Conservation (phyloP, 805 yeast genomes). For the Myxozyma geophila region DNA sequence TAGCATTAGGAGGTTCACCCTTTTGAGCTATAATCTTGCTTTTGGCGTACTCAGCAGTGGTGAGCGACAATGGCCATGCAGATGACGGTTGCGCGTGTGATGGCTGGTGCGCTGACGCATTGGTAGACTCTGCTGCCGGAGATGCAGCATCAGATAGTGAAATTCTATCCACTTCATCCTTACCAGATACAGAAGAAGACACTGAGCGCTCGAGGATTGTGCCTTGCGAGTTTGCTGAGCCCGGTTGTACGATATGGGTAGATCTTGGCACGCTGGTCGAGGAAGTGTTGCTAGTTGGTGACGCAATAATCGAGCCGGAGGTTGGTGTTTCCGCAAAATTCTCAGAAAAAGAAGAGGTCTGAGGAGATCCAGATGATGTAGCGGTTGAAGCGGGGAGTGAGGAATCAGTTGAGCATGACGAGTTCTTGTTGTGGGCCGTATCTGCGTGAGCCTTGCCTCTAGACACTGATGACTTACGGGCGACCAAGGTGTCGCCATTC, state of each 20-base stretch:
- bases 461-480: no score
- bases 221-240: neutral
- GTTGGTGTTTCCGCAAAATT: neutral
- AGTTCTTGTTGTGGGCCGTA: conserved; percentile 1
- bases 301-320: neutral
- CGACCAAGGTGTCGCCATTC: neutral
- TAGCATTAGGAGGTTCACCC: neutral
- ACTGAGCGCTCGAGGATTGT: neutral
- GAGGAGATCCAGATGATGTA: neutral
- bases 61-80: neutral
- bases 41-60: neutral
- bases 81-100: neutral
- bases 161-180: no score
- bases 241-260: neutral
- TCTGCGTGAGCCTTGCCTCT: neutral
- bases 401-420: conserved; percentile 3
- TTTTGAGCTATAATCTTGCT: neutral
- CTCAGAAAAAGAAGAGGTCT: neutral
- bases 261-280: neutral
- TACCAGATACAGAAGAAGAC: neutral
- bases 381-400: conserved; percentile 8
- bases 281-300: neutral
- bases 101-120: neutral
- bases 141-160: no score
- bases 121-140: no score